These are phyloP conservation scores for Termitomyces sp. DNA, from an alignment of 768 basidiomycete genomes.

Conservation along the genomic window DNA sequence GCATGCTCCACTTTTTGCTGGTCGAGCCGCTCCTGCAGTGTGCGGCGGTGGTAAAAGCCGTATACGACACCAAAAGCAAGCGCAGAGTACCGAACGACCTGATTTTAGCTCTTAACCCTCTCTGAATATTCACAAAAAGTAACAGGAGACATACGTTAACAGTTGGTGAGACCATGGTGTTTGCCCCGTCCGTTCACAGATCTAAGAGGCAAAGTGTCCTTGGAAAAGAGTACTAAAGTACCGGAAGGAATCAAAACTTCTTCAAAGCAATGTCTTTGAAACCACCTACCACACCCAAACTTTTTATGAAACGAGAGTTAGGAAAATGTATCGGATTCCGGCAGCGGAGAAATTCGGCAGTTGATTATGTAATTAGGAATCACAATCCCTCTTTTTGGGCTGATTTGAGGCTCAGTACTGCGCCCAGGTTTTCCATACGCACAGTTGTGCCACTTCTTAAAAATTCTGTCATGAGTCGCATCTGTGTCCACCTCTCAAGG, in stretches of 20 bases:
- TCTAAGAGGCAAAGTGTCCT: slow-evolving; percentile 21
- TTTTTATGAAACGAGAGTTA: slow-evolving; percentile 24
- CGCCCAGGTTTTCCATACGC: background rate
- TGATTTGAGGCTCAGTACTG: too few species aligned
- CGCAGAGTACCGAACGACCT: slow-evolving; percentile 95
- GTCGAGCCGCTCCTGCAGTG: slow-evolving; percentile 80
- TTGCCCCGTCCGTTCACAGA: slow-evolving; percentile 22
- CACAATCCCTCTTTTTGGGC: background rate
- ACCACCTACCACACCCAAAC: slow-evolving; percentile 24
- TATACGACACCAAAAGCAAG: slow-evolving; percentile 84
- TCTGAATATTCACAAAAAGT: background rate
- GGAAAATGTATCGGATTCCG: slow-evolving; percentile 19
- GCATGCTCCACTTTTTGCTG: slow-evolving; percentile 70
- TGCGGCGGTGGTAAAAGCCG: slow-evolving; percentile 88
- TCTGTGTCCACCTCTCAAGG: background rate
- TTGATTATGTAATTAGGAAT: slow-evolving; percentile 28
- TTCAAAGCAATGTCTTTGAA: background rate
- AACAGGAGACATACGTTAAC: slow-evolving; percentile 53
- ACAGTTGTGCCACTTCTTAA: background rate
- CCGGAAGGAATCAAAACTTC: background rate
- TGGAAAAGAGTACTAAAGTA: slow-evolving; percentile 4
- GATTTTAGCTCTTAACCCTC: slow-evolving; percentile 1
- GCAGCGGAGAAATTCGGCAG: slow-evolving; percentile 40
- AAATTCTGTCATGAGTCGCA: background rate
- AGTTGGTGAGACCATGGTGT: slow-evolving; percentile 65